A percentile compares a stretch with the other conserved stretches of the same genome.
phyloP scores from a whole-genome alignment of 768 basidiomycete genomes.

The Rhizopogon roseolus region DNA sequence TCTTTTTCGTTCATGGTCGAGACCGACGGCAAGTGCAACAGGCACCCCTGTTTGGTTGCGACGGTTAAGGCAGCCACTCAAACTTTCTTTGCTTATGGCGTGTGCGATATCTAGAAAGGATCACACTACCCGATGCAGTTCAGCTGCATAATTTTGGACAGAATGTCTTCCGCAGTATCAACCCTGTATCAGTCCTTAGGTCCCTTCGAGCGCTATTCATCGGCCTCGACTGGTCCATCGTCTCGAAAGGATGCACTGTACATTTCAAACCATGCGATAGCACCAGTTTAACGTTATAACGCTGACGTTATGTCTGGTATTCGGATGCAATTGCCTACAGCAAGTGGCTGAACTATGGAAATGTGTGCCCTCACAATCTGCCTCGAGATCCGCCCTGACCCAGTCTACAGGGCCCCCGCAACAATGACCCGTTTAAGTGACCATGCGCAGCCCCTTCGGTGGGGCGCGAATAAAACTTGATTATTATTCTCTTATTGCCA shows the following conservation, averaged over 20 bases:
- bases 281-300: not conserved
- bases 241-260: not conserved
- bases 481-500: not conserved
- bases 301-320: not conserved
- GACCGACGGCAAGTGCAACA: not conserved
- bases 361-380: too few relatives aligned
- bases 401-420: too few relatives aligned
- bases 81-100: not conserved
- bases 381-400: too few relatives aligned
- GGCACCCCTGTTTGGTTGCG: too few relatives aligned
- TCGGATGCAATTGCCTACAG: not conserved
- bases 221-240: not conserved
- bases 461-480: too few relatives aligned
- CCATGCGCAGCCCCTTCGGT: too few relatives aligned
- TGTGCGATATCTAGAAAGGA: not conserved
- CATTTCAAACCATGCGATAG: not conserved
- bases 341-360: not conserved
- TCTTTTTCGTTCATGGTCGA: not conserved
- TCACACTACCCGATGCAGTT: not conserved
- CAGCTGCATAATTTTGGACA: not conserved
- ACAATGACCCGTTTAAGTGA: too few relatives aligned
- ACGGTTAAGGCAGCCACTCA: not conserved
- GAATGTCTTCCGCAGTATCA: not conserved
- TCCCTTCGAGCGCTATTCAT: not conserved
- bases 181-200: not conserved